These are phyloP conservation scores for Cardamine occulta DNA, from an alignment of 345 rosid genomes.

Conservation along the genomic window DNA sequence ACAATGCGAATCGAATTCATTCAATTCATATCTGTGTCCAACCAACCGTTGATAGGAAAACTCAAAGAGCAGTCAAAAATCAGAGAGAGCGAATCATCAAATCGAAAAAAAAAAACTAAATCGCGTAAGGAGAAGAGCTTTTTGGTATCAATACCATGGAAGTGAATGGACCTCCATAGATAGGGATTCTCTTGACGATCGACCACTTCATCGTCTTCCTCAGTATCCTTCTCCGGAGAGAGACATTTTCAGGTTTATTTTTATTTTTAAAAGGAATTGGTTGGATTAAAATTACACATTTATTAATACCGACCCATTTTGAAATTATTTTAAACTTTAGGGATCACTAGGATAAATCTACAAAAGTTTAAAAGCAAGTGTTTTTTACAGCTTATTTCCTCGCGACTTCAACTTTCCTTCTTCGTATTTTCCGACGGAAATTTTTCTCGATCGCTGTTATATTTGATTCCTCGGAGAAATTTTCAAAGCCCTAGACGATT, in stretches of 20 bases:
- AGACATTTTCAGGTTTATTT: not conserved
- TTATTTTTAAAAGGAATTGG: not conserved
- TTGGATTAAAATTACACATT: not conserved
- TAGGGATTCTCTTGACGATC: constrained; percentile 37
- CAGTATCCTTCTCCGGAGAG: not conserved
- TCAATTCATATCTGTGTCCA: constrained; percentile 3
- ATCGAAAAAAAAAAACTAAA: not conserved
- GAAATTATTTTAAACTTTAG: not conserved
- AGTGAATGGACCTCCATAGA: constrained; percentile 21
- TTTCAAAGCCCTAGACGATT: not conserved
- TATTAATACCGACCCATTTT: not conserved
- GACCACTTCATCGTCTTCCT: constrained; percentile 41
- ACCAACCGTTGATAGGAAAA: not conserved
- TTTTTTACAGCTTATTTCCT: constrained; percentile 6
- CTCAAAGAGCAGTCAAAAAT: constrained; percentile 2
- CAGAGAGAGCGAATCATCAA: constrained; percentile 22
- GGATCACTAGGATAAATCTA: not conserved
- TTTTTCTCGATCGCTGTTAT: constrained; percentile 14
- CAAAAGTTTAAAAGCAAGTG: not conserved
- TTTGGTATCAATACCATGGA: constrained; percentile 25
- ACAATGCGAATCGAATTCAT: not conserved
- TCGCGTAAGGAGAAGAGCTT: not conserved
- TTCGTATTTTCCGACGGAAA: constrained; percentile 37
- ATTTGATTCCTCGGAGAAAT: not conserved
- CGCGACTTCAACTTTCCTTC: constrained; percentile 36